Percentiles rank a stretch among this genome's conserved stretches.
phyloP scores from a whole-genome alignment of 805 yeast genomes.

The Candida vaughaniae region DNA sequence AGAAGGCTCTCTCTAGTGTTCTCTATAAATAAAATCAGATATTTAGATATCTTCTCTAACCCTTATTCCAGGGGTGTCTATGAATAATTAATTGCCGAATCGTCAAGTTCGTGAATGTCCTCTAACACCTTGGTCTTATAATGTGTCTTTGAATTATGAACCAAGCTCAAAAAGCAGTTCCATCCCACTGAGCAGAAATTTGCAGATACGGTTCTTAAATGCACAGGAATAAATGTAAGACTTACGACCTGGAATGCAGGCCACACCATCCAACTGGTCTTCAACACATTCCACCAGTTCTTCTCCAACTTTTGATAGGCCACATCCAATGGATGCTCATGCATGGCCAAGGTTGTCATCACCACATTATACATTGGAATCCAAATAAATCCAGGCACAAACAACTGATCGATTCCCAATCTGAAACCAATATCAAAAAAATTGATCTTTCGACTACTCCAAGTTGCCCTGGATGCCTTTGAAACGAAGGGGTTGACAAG shows the following conservation, averaged over 20 bases:
- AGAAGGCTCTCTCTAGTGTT: too few species aligned
- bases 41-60: too few species aligned
- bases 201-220: conserved; percentile 35
- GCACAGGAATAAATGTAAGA: conserved; percentile 39
- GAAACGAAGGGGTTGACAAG: conserved; percentile 36
- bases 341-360: conserved; percentile 36
- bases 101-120: conserved; percentile 40
- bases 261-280: conserved; percentile 44
- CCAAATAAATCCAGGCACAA: conserved; percentile 39
- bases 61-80: too few species aligned
- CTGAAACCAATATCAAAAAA: conserved; percentile 22
- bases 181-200: conserved; percentile 43
- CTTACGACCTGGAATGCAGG: conserved; percentile 38
- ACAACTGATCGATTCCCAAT: conserved; percentile 35
- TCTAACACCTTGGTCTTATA: conserved; percentile 36
- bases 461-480: conserved; percentile 11
- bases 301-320: conserved; percentile 31
- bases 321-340: conserved; percentile 32
- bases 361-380: conserved; percentile 43
- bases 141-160: conserved; percentile 48
- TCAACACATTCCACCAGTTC: conserved; percentile 43
- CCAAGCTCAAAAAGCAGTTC: conserved; percentile 42
- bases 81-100: conserved; percentile 12
- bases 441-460: conserved; percentile 14
- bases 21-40: too few species aligned